phyloP scores from a whole-genome alignment of 2,329 filamentous ascomycete species.

The Chaetothyriales sp. region DNA sequence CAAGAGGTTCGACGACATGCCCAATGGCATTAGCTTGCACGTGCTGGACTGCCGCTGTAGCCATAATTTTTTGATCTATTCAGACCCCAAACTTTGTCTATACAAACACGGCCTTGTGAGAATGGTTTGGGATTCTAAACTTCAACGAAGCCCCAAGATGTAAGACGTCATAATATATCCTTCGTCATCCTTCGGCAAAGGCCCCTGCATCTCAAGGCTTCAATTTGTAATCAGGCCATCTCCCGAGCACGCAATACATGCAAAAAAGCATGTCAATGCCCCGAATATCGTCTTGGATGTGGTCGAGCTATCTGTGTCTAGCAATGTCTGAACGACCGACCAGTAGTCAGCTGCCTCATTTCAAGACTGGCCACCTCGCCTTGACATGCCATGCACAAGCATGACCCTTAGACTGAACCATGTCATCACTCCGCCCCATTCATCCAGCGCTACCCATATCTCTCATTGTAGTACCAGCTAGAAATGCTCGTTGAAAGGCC shows the following conservation, averaged over 20 bases:
- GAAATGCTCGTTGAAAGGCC: conserved; percentile 15
- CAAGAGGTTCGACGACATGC: conserved; percentile 6
- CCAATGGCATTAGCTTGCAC: conserved; percentile 1
- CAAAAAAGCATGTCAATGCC: background rate
- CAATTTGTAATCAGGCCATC: background rate
- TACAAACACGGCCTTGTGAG: background rate
- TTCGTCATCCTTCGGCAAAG: background rate
- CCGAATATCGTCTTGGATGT: background rate
- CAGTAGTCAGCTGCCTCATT: too few species aligned
- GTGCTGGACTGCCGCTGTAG: conserved; percentile 7
- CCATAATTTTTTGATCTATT: conserved; percentile 2
- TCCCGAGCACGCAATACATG: background rate
- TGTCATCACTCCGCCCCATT: too few species aligned
- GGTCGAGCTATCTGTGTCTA: too few species aligned
- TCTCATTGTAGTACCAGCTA: background rate
- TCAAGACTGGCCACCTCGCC: too few species aligned
- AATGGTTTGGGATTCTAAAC: too few species aligned
- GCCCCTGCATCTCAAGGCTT: background rate
- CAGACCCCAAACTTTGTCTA: background rate
- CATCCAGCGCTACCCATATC: background rate
- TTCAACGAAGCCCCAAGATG: too few species aligned
- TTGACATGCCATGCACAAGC: too few species aligned
- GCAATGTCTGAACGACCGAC: too few species aligned
- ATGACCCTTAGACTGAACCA: too few species aligned
- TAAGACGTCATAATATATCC: conserved; percentile 2